Percentiles rank a stretch among this genome's conserved stretches.
phyloP scores from a whole-genome alignment of 2,329 filamentous ascomycete species.

The Aspergillus sp. region DNA sequence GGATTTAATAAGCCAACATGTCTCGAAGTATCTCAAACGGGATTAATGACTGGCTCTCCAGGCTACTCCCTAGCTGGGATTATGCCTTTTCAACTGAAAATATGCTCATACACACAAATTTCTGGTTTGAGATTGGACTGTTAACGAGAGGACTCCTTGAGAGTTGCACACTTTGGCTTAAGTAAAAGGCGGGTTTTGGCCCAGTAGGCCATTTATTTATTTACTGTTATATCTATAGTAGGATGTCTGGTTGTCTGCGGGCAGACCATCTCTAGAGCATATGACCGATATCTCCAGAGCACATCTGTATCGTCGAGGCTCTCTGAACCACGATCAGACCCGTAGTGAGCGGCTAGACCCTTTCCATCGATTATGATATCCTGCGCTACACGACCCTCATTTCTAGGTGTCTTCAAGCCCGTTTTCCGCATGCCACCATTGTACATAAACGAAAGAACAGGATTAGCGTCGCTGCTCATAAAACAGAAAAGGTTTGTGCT shows the following conservation, averaged over 20 bases:
- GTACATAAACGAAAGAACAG: constrained; percentile 44
- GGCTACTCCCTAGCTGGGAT: not conserved
- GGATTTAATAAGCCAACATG: constrained; percentile 27
- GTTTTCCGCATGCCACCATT: constrained; percentile 42
- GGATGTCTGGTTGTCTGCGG: constrained; percentile 12
- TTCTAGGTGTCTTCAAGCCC: constrained; percentile 32
- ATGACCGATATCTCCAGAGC: constrained; percentile 53
- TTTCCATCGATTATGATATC: constrained; percentile 54
- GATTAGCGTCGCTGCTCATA: constrained; percentile 53
- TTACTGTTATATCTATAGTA: not conserved
- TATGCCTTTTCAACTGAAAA: not conserved
- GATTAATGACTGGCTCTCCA: not conserved
- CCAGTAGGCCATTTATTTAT: not conserved
- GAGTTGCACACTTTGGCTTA: too few species aligned
- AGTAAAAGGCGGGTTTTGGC: too few species aligned
- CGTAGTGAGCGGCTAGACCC: constrained; percentile 56
- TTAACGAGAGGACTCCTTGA: not conserved
- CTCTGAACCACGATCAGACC: constrained; percentile 43
- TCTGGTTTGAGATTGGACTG: not conserved
- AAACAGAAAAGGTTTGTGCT: constrained; percentile 57
- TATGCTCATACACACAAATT: not conserved
- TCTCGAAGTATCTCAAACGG: constrained; percentile 21
- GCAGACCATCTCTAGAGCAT: constrained; percentile 55
- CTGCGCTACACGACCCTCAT: constrained; percentile 23
- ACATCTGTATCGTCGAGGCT: constrained; percentile 54